Conservation (phyloP, 23 red algal genomes). For the Gracilaria vermiculophylla region DNA sequence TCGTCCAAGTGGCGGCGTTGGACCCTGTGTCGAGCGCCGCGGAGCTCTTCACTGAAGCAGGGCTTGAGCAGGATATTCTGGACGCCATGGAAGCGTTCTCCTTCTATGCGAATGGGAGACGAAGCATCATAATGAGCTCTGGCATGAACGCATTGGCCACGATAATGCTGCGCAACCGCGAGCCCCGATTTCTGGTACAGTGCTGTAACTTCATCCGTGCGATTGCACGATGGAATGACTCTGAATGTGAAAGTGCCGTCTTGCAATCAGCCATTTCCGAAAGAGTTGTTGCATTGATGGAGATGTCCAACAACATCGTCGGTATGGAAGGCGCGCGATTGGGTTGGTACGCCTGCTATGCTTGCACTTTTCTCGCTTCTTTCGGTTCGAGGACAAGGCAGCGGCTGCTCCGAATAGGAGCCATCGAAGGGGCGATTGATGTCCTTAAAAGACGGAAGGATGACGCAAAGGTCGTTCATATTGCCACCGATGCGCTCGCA, state of each 20-base stretch:
- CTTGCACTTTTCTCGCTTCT: conserved; percentile 53
- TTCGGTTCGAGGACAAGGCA: conserved; percentile 46
- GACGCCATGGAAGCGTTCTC: conserved; percentile 43
- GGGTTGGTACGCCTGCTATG: conserved; percentile 46
- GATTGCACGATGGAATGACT: conserved; percentile 45
- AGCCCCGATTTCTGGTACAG: conserved; percentile 52
- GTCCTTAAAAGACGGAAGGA: conserved; percentile 34
- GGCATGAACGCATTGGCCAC: conserved; percentile 38
- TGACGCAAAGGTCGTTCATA: conserved; percentile 26
- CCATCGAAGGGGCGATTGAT: conserved; percentile 21
- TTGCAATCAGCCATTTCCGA: conserved; percentile 47
- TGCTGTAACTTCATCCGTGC: conserved; percentile 58
- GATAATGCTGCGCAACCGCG: conserved; percentile 51
- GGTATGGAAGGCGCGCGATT: conserved; percentile 43
- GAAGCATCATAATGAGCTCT: conserved; percentile 64
- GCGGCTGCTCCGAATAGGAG: conserved; percentile 33
- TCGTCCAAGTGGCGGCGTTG: conserved; percentile 42
- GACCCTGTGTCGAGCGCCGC: conserved; percentile 48
- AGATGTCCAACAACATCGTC: conserved; percentile 34
- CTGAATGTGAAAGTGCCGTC: conserved; percentile 46
- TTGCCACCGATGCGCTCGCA: conserved; percentile 53
- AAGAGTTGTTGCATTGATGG: conserved; percentile 45
- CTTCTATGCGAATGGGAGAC: conserved; percentile 37
- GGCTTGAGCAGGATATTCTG: conserved; percentile 47
- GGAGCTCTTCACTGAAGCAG: conserved; percentile 45